Evolutionary conservation across 2,329 filamentous ascomycete species (phyloP).

Genomic region (Colletotrichum tropicicola): DNA sequence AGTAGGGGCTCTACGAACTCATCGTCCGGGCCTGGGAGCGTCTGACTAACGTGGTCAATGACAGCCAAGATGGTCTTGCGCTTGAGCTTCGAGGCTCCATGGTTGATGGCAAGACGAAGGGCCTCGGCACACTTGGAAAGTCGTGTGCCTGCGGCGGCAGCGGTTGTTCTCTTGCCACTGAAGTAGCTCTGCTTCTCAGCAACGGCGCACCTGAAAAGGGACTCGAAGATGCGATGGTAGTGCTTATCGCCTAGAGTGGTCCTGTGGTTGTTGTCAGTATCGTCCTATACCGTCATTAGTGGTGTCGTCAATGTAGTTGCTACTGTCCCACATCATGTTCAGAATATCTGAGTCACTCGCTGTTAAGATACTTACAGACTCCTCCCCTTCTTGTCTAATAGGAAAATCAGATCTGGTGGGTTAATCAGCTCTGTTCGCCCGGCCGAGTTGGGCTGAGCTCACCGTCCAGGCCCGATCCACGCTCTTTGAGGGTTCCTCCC

Average conservation of each 20-base stretch:
- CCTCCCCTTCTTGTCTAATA: conserved; percentile 46
- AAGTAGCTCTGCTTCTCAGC: conserved; percentile 74
- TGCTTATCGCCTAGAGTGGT: conserved; percentile 73
- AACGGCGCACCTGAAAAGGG: conserved; percentile 75
- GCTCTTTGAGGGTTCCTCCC: conserved; percentile 44
- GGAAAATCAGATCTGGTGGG: conserved; percentile 45
- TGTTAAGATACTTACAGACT: conserved; percentile 45
- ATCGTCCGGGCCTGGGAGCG: conserved; percentile 67
- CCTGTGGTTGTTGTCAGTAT: conserved; percentile 25
- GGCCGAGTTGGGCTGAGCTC: too few relatives aligned
- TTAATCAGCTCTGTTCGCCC: background rate
- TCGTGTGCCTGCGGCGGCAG: conserved; percentile 60
- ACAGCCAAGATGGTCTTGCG: conserved; percentile 82
- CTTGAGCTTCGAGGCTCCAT: conserved; percentile 74
- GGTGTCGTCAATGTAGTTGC: too few relatives aligned
- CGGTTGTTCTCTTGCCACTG: conserved; percentile 61
- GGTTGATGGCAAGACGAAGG: conserved; percentile 76
- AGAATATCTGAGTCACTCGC: too few relatives aligned
- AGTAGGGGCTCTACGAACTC: conserved; percentile 75
- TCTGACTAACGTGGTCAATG: conserved; percentile 83
- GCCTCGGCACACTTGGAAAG: conserved; percentile 76
- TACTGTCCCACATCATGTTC: too few relatives aligned
- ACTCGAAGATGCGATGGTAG: conserved; percentile 85
- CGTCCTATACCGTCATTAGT: too few relatives aligned
- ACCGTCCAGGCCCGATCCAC: conserved; percentile 53